Percentiles rank a stretch among this genome's conserved stretches.
Evolutionary conservation across 352 stramenopile genomes (phyloP).

Genomic region (Pythium chondricola): DNA sequence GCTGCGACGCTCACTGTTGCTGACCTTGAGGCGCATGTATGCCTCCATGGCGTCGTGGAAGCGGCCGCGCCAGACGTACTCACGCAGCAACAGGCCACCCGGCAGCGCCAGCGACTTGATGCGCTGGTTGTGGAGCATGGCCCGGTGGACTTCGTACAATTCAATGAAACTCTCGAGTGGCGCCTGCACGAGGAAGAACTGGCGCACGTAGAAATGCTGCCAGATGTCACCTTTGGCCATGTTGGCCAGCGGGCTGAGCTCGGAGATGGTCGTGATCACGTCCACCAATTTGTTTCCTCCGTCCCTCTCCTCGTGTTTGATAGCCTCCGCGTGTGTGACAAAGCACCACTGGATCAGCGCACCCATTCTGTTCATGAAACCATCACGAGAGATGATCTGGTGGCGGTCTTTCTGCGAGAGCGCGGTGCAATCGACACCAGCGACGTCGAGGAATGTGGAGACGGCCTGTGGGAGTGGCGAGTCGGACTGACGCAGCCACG

Average conservation of each 20-base stretch:
- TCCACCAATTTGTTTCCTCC: background rate
- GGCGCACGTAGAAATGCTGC: conserved; percentile 53
- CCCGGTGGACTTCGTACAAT: conserved; percentile 20
- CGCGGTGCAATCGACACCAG: background rate
- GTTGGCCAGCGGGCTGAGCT: conserved; percentile 45
- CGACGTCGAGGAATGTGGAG: background rate
- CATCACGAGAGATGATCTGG: background rate
- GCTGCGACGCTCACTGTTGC: conserved; percentile 20
- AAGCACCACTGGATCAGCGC: background rate
- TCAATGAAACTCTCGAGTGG: conserved; percentile 37
- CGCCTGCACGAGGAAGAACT: conserved; percentile 50
- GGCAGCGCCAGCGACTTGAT: conserved; percentile 19
- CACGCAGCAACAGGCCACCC: conserved; percentile 29
- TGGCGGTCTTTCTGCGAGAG: background rate
- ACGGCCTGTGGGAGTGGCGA: no score
- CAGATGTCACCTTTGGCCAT: conserved; percentile 35
- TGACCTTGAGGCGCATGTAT: conserved; percentile 36
- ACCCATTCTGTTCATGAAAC: background rate
- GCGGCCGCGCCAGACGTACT: conserved; percentile 48
- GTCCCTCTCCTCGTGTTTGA: background rate
- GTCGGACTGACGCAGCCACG: no score
- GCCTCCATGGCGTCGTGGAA: conserved; percentile 47
- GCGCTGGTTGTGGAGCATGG: conserved; percentile 1
- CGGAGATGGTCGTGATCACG: background rate
- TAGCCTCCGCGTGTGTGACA: background rate